Evolutionary conservation across 257 asterid genomes (phyloP), one percentile per base, ranked within the genome.

Genomic region (Solanum appendiculatum): DNA sequence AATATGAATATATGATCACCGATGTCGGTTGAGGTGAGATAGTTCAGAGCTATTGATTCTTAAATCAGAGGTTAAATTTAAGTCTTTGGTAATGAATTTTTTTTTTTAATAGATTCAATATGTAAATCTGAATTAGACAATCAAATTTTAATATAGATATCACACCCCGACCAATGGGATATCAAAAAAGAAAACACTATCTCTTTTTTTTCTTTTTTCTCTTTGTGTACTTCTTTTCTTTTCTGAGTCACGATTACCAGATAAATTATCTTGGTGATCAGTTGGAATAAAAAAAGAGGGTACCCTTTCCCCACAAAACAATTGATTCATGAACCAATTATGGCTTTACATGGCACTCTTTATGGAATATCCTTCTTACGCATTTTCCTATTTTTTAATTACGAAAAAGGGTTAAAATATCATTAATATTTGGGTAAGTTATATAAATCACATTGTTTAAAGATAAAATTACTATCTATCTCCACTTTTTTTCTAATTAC

Each of bases 11-110:
- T 42, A 42, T 54, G 9, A 3, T 14, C 2, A 27, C 0, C 0
- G 1, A 27, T 5, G 16, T 66, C 1, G 0, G 14, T 66, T 6
- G 5, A 0, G 0, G 1, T 29, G 21, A 1, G 3, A 27, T 66
- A 13, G 0, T 64, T 64, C 5, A 46, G 6, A 46, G 13, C 1
- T 4, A 5, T 44, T 12, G 0, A 7, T 44, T 12, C 1, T 44
- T 44, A 44, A 64, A 25, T 64, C 5, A 4, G 3, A 13, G 1
- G 0, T 1, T 64, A 5, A 25, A 64, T 64, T 64, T 27, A 31
- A 13, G 0, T 7, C 0, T 13, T 2, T 27, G 4, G 1, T 66
- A 27, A 66, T 3, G 0, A 1, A n/a, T n/a, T n/a, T n/a, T n/a
- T n/a, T n/a, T n/a, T n/a, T n/a, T n/a, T n/a, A n/a, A n/a, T n/a